Conservation (phyloP, 495 filamentous ascomycete species). For the Neurospora sp. region DNA sequence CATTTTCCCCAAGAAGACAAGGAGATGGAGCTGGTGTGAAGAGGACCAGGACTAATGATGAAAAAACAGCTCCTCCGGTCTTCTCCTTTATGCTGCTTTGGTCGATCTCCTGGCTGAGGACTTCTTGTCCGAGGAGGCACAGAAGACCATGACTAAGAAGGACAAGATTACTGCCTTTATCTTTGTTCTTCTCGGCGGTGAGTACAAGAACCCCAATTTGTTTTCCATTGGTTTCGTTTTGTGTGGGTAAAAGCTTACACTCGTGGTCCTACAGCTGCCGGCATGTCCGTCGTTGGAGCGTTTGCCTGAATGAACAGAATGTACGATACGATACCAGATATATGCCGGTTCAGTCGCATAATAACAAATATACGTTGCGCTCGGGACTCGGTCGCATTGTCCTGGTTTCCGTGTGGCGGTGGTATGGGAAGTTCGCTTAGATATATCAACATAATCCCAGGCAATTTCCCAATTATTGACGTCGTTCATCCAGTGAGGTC, state of each 20-base stretch:
- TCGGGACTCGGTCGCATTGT: neutral
- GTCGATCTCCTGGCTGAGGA: constrained; percentile 56
- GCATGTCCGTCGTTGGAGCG: constrained; percentile 58
- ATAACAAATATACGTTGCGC: neutral
- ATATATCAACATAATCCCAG: neutral
- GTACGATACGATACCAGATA: neutral
- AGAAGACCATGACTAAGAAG: constrained; percentile 32
- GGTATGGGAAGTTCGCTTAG: neutral
- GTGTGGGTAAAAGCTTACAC: constrained; percentile 10
- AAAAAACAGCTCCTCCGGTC: constrained; percentile 39
- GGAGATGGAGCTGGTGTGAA: neutral
- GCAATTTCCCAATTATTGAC: neutral
- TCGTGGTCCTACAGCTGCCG: constrained; percentile 9
- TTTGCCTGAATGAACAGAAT: constrained; percentile 23
- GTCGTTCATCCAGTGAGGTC: neutral
- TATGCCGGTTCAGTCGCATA: neutral
- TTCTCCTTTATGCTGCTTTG: constrained; percentile 51
- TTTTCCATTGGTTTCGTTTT: neutral
- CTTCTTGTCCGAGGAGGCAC: constrained; percentile 49
- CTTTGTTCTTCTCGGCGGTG: constrained; percentile 35
- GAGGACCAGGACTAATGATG: neutral
- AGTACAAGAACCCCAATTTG: neutral
- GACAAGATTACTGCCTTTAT: constrained; percentile 31
- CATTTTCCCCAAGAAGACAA: neutral
- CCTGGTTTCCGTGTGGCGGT: neutral